Evolutionary conservation across 768 basidiomycete genomes (phyloP), one percentile per base, ranked within the genome.

Genomic region (Mycena maculata): DNA sequence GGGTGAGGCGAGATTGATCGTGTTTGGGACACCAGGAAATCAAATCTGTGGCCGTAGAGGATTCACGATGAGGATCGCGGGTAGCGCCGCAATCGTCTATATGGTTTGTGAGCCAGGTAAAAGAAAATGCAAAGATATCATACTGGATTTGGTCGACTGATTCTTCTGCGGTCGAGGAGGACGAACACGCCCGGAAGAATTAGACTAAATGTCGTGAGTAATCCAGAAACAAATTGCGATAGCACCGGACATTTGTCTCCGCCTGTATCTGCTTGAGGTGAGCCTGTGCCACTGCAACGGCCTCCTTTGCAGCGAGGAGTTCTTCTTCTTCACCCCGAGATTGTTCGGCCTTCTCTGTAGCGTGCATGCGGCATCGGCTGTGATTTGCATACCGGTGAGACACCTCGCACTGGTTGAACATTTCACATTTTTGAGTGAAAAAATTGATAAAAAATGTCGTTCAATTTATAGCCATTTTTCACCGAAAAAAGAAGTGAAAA

Each of bases 201-300:
- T 52, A 8, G 30, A 31, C 50, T 52, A 23, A 27, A 52, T 36
- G 22, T 52, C 22, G 50, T 52, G 16, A 52, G 50, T 28, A 36
- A 52, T 12, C 31, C 16, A 30, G 22, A 31, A 33, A n/a, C n/a
- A 33, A 11, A 36, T 31, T 48, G 50, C 15, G 31, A 52, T 20
- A 33, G 50, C 6, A 31, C 20, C 48, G 28, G 30, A 60, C 36
- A 15, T 60, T 60, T 27, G 48, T 23, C 48, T 60, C 48, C 39
- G 59, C 59, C 48, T 36, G 45, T 48, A 59, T 36, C 45, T 48
- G 57, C 36, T 59, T 59, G 56, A 58, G 57, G n/a, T 48, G 30
- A 20, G 57, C 57, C 22, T 59, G 57, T 28, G 45, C 57, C 23
- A 47, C 45, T 4, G 45, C 31, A 59, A 58, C 30, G 44, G 44